Conservation (phyloP, 2,329 filamentous ascomycete genomes). For the Epichloe bromicola region DNA sequence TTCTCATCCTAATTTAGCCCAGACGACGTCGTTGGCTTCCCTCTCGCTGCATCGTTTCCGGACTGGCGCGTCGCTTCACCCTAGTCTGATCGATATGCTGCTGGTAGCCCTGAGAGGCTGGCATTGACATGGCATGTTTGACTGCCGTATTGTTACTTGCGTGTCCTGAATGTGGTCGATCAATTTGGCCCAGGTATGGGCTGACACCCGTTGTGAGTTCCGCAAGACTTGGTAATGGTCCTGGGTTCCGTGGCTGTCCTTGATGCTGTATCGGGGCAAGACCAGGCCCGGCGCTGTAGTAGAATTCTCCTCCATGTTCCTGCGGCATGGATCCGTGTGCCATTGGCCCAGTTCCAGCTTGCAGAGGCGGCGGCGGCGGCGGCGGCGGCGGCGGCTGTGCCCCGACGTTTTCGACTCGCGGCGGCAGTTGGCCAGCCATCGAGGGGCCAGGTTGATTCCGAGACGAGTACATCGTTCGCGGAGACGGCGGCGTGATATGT, state of each 20-base stretch:
- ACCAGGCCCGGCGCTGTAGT: constrained; percentile 22
- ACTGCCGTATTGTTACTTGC: constrained; percentile 16
- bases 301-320: constrained; percentile 17
- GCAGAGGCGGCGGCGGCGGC: constrained; percentile 16
- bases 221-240: constrained; percentile 44
- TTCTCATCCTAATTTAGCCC: constrained; percentile 3
- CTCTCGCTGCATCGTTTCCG: constrained; percentile 31
- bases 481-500: constrained; percentile 28
- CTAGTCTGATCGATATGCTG: constrained; percentile 27
- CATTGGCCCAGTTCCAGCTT: constrained; percentile 9
- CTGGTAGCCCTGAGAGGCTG: constrained; percentile 20
- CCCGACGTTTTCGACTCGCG: constrained; percentile 7
- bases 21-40: constrained; percentile 28
- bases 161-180: constrained; percentile 20
- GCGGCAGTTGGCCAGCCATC: constrained; percentile 22
- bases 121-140: constrained; percentile 22
- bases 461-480: constrained; percentile 25
- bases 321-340: constrained; percentile 14
- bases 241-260: constrained; percentile 25
- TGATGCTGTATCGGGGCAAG: constrained; percentile 41
- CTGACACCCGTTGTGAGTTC: constrained; percentile 52
- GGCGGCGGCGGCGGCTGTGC: too few species aligned
- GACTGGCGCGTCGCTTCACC: constrained; percentile 40
- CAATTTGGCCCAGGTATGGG: constrained; percentile 41
- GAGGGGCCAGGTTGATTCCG: constrained; percentile 21